A percentile compares a stretch with the other conserved stretches of the same genome.
Evolutionary conservation across 2,329 filamentous ascomycete genomes (phyloP).

Genomic region (Aspergillus sp.): DNA sequence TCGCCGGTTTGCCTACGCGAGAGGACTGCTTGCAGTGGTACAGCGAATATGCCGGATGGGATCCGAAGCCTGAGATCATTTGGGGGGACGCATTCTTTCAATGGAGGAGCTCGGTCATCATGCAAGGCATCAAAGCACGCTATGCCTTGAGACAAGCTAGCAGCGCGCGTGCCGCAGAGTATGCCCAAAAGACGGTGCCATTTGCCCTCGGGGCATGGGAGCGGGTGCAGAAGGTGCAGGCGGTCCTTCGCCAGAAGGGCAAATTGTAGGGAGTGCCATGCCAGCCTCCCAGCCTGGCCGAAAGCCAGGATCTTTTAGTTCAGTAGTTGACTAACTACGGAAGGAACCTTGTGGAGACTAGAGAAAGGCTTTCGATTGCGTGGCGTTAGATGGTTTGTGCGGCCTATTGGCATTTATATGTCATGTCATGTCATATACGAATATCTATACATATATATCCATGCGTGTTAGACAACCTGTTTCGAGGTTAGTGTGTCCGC

Average conservation of each 20-base stretch:
- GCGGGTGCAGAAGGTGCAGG: conserved; percentile 58
- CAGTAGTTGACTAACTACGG: neutral
- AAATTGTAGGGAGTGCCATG: conserved; percentile 46
- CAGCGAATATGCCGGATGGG: conserved; percentile 66
- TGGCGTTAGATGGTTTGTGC: neutral
- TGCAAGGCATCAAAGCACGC: conserved; percentile 90
- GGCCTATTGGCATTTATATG: neutral
- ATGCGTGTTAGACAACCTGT: neutral
- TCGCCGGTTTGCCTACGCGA: conserved; percentile 65
- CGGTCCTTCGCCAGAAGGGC: conserved; percentile 33
- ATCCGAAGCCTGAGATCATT: conserved; percentile 58
- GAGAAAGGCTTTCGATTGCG: neutral
- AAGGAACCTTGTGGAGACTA: neutral
- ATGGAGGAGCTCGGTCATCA: conserved; percentile 61
- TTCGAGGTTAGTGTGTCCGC: neutral
- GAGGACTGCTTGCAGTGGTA: conserved; percentile 67
- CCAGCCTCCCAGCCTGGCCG: neutral
- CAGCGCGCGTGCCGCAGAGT: conserved; percentile 74
- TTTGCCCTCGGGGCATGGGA: conserved; percentile 79
- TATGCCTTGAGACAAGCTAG: conserved; percentile 85
- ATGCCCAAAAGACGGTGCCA: conserved; percentile 67
- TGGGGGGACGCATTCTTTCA: conserved; percentile 66
- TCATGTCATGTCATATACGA: too few relatives aligned
- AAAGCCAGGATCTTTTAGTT: neutral
- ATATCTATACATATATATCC: neutral